Base-by-base conservation (phyloP, 257 asterid species). In the Avicennia marina region DNA sequence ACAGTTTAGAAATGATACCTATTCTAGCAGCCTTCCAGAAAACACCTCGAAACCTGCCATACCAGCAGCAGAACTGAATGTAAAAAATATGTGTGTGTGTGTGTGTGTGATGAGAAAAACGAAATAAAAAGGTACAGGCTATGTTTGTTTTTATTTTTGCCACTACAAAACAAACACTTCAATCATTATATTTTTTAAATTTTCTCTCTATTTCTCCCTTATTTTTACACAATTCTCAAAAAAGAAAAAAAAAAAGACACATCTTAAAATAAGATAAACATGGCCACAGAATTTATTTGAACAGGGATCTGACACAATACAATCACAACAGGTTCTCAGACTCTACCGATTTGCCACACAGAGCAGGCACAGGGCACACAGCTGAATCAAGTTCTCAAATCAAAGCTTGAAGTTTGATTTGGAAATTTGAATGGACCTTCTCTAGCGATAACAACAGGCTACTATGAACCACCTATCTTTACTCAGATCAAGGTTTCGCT, bases 1-100 rank as follows among this genome's bases (percentile, higher is more conserved):
- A 34, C 20, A 15, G 60, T 40, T 17, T 32, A 60, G 51, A 40
- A 56, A 60, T 11, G 22, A n/a, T 74, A 78, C 84, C 84, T 71
- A 78, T 78, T 74, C 84, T 70, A 60, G 84, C 78, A 67, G 84
- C 84, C 66, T 78, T 78, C 84, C 84, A 78, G 74, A 78, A 78
- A 46, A 78, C 84, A 46, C 78, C 84, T 46, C 76, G 84, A 61
- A 78, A 74, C 73, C 84, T 78, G 84, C 59, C 71, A 73, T 47
- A 34, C 15, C 27, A 70, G 44, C 40, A 61, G 42, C 26, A 22
- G 25, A 53, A 65, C 44, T 72, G 63, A 63, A 43, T 49, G 65
- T 21, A 56, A 40, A 51, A n/a, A n/a, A n/a, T n/a, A n/a, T n/a
- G n/a, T n/a, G n/a, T n/a, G n/a, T n/a, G n/a, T n/a, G n/a, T n/a